These are phyloP conservation scores for Aspergillus quadricinctus DNA, from an alignment of 2,329 filamentous ascomycete genomes.

Conservation along the genomic window DNA sequence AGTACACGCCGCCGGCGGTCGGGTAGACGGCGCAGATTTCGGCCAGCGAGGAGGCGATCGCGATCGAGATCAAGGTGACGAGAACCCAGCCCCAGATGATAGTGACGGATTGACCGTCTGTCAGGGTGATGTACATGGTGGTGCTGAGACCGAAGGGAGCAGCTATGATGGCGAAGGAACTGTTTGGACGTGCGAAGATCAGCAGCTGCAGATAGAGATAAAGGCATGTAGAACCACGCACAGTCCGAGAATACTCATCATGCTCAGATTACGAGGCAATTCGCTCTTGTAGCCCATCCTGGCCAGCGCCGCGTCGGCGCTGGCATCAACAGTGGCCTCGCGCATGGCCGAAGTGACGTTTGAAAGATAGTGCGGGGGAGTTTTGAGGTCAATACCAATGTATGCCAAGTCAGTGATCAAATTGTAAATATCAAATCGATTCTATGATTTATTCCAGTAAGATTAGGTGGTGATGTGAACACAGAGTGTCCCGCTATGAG, in stretches of 20 bases:
- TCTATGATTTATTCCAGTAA: not conserved
- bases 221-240: constrained; percentile 25
- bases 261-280: constrained; percentile 62
- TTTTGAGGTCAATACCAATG: not conserved
- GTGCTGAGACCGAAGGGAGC: constrained; percentile 65
- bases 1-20: constrained; percentile 66
- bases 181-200: constrained; percentile 15
- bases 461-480: not conserved
- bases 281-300: constrained; percentile 66
- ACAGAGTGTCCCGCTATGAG: not conserved
- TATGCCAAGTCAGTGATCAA: not conserved
- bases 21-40: constrained; percentile 68
- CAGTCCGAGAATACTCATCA: constrained; percentile 65
- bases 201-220: not conserved
- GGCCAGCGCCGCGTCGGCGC: constrained; percentile 57
- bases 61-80: constrained; percentile 59
- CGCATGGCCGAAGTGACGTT: constrained; percentile 9
- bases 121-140: constrained; percentile 64
- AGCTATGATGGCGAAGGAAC: constrained; percentile 71
- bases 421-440: not conserved
- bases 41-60: constrained; percentile 62
- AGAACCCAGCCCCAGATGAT: constrained; percentile 68
- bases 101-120: constrained; percentile 65
- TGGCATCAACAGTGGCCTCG: constrained; percentile 26
- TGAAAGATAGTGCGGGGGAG: not conserved